phyloP scores from a whole-genome alignment of 2,329 filamentous ascomycete species.

The Clonostachys sp. region DNA sequence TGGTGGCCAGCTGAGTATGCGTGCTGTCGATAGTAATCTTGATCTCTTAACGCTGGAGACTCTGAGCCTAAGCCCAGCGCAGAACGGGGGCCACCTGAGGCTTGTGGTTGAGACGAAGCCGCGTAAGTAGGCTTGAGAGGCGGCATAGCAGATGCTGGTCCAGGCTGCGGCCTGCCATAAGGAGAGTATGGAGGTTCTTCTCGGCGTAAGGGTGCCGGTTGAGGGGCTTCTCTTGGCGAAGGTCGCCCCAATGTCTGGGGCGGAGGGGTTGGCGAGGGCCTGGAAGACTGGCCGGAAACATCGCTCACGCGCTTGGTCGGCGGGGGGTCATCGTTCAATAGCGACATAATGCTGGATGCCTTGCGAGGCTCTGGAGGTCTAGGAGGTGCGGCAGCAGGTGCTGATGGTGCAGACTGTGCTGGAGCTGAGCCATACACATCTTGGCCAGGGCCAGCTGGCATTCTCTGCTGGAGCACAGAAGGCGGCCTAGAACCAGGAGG shows the following conservation, averaged over 20 bases:
- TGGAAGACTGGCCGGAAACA: constrained; percentile 28
- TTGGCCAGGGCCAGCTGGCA: constrained; percentile 18
- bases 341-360: constrained; percentile 58
- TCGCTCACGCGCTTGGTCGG: constrained; percentile 44
- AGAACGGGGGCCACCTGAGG: constrained; percentile 26
- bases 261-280: constrained; percentile 46
- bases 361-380: constrained; percentile 47
- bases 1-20: constrained; percentile 25
- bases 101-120: constrained; percentile 43
- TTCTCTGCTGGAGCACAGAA: constrained; percentile 28
- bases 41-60: constrained; percentile 22
- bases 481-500: constrained; percentile 28
- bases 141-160: constrained; percentile 43
- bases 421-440: constrained; percentile 19
- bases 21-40: constrained; percentile 44
- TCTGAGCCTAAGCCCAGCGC: constrained; percentile 33
- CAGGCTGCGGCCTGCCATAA: constrained; percentile 29
- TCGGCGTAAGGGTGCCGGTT: constrained; percentile 35
- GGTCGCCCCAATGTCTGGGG: constrained; percentile 38
- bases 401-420: constrained; percentile 19
- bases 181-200: constrained; percentile 44
- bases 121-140: constrained; percentile 48
- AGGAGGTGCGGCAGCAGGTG: constrained; percentile 22
- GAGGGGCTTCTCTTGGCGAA: constrained; percentile 18
- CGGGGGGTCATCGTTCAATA: constrained; percentile 52